Base-by-base conservation (phyloP, 495 filamentous ascomycete species). In the Aspergillus ostianus region DNA sequence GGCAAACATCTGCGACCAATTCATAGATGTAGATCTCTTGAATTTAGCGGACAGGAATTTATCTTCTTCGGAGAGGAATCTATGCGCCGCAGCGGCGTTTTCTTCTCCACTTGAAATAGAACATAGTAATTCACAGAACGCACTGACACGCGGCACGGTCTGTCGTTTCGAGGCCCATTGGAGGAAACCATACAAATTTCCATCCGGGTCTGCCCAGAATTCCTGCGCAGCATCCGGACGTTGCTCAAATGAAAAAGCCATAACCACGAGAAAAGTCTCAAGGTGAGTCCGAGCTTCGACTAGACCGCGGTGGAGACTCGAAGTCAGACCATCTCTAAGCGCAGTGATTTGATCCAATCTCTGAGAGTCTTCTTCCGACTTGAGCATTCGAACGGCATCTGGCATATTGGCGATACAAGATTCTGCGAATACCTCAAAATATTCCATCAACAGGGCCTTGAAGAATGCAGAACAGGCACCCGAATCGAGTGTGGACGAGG, bases 51-150 rank as follows among this genome's bases (percentile, higher is more conserved):
- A 82, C 9, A 85, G 77, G 51, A 87, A 85, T 47, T 86, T 80
- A 20, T 86, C 85, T 74, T 99, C 94, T 60, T 97, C 94, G 12
- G 90, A 80, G 30, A 99, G 80, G 64, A 99, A 99, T 49, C 83
- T 81, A 70, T 99, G 93, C 2, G 92, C 91, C 20, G 88, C 78
- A 44, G 85, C 84, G 12, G 92, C 93, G 63, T 88, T 90, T 53
- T 89, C 84, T 55, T 90, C 85, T 36, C 90, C 90, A 41, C 86
- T 82, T 0, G 95, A 90, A 52, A 99, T 83, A 2, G 92, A 85
- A 65, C 90, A 87, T 10, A 99, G 80, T 86, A 98, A 89, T 71
- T 97, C 96, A 71, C 93, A 97, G 65, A 97, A 98, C 17, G 93
- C 92, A 66, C 91, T 92, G 55, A 92, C 92, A 30, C 95, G 85